A percentile compares a stretch with the other conserved stretches of the same genome.
phyloP scores from a whole-genome alignment of 2,329 filamentous ascomycete genomes.

The Talaromyces sp. region DNA sequence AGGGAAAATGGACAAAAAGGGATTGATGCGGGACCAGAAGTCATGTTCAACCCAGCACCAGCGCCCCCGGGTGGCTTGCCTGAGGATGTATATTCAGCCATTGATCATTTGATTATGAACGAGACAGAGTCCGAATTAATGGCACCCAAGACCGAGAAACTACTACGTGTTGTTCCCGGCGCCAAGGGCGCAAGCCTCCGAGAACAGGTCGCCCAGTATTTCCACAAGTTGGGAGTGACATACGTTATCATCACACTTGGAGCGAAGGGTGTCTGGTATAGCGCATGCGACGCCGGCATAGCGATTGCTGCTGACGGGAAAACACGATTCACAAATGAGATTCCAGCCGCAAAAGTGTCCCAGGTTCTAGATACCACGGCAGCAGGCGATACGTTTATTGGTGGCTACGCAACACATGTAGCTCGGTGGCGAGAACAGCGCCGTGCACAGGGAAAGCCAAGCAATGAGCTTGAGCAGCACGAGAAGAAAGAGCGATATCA shows the following conservation, averaged over 20 bases:
- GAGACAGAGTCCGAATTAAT: conserved; percentile 82
- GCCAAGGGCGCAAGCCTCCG: conserved; percentile 45
- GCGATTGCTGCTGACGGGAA: conserved; percentile 35
- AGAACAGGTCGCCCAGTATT: conserved; percentile 57
- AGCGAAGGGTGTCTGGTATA: conserved; percentile 69
- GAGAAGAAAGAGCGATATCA: conserved; percentile 39
- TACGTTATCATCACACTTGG: conserved; percentile 85
- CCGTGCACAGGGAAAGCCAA: conserved; percentile 50
- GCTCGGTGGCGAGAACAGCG: conserved; percentile 50
- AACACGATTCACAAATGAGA: conserved; percentile 32
- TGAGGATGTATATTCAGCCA: conserved; percentile 59
- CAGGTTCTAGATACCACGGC: conserved; percentile 88
- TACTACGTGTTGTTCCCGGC: conserved; percentile 27
- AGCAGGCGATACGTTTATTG: conserved; percentile 91
- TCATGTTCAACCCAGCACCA: conserved; percentile 84
- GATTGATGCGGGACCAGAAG: conserved; percentile 48
- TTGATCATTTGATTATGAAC: conserved; percentile 82
- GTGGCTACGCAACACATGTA: conserved; percentile 73
- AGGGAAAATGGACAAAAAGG: conserved; percentile 36
- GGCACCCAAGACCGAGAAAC: conserved; percentile 48
- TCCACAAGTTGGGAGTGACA: conserved; percentile 66
- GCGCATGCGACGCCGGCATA: conserved; percentile 48
- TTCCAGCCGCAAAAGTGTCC: conserved; percentile 64
- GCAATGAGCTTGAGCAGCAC: conserved; percentile 38
- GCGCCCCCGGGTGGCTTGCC: conserved; percentile 72